Base-by-base conservation (phyloP, 2,329 filamentous ascomycete genomes). In the Calonectria leucothoes region DNA sequence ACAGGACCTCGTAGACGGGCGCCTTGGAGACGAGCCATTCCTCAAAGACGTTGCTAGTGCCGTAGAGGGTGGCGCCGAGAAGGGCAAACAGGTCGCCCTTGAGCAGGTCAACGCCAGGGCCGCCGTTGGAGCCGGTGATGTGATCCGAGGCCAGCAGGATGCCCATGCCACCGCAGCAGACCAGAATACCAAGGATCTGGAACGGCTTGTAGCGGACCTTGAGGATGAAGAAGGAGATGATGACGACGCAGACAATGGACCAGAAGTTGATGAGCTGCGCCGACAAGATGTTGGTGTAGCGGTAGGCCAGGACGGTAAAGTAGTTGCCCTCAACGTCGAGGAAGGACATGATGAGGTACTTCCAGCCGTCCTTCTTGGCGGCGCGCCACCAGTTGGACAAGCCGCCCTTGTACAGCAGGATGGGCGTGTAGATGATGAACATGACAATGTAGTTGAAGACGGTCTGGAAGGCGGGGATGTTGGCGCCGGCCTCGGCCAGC, bases 241-340 rank as follows among this genome's bases (percentile, higher is more conserved):
- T 82, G 25, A 98, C 95, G 27, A 99, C 97, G 75, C 96, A 93
- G 65, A 98, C 94, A 78, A 99, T 98, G 79, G 96, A 94, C 96
- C 96, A 98, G 87, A 98, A 98, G 89, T 98, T 98, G 86, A 99
- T 95, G 66, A 99, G 90, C 88, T 98, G 96, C 20, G 95, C 95
- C 25, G 94, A 97, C 63, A 98, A 90, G 79, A 98, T 93, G 81
- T 96, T 98, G 69, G 96, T 98, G 88, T 97, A 92, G 73, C 94
- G 91, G 87, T 98, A 99, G 6, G 96, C 97, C 64, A 98, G 90
- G 65, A 99, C 96, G 81, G 96, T 96, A 83, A 98, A 98, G 88
- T 98, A 99, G 87, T 99, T 99, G 74, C 97, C 97, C 86, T 98
- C 91, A 64, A 98, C 96, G 82, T 99, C 97, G 79, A 97, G 90